Percentiles rank a stretch among this genome's conserved stretches.
Evolutionary conservation across 148 eudicot genomes (phyloP).

Genomic region (Fagopyrum homotropicum): DNA sequence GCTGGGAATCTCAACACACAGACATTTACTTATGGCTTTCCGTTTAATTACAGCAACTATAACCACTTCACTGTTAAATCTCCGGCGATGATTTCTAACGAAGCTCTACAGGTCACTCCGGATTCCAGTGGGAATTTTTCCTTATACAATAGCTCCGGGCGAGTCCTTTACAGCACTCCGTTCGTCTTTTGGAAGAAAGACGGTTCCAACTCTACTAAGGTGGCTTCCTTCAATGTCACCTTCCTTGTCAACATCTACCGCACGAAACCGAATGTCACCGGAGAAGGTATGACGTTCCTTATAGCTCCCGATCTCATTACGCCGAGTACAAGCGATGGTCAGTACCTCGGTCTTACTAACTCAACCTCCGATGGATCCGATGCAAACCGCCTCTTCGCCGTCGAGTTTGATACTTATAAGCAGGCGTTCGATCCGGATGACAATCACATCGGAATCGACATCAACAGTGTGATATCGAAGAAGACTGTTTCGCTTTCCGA

Average conservation of each 20-base stretch:
- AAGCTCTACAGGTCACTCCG: conserved; percentile 70
- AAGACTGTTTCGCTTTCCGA: conserved; percentile 24
- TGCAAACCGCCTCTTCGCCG: conserved; percentile 41
- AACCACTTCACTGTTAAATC: conserved; percentile 12
- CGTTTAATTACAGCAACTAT: conserved; percentile 31
- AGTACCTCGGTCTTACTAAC: conserved; percentile 63
- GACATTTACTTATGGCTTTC: conserved; percentile 19
- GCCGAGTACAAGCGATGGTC: conserved; percentile 40
- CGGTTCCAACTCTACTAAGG: background rate
- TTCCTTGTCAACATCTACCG: conserved; percentile 50
- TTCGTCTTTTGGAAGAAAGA: conserved; percentile 48
- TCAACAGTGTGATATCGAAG: conserved; percentile 42
- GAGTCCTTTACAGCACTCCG: conserved; percentile 21
- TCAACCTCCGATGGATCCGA: conserved; percentile 33
- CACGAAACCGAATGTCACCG: conserved; percentile 18
- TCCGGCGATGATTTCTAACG: conserved; percentile 45
- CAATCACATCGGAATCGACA: conserved; percentile 67
- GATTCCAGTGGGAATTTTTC: conserved; percentile 39
- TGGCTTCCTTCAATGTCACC: conserved; percentile 56
- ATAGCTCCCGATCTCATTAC: conserved; percentile 33
- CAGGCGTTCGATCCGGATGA: conserved; percentile 56
- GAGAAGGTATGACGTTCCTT: conserved; percentile 65
- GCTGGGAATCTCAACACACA: conserved; percentile 13
- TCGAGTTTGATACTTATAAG: conserved; percentile 66
- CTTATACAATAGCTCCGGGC: conserved; percentile 34